Evolutionary conservation across 2,329 filamentous ascomycete genomes (phyloP).

Genomic region (Fusarium udum): DNA sequence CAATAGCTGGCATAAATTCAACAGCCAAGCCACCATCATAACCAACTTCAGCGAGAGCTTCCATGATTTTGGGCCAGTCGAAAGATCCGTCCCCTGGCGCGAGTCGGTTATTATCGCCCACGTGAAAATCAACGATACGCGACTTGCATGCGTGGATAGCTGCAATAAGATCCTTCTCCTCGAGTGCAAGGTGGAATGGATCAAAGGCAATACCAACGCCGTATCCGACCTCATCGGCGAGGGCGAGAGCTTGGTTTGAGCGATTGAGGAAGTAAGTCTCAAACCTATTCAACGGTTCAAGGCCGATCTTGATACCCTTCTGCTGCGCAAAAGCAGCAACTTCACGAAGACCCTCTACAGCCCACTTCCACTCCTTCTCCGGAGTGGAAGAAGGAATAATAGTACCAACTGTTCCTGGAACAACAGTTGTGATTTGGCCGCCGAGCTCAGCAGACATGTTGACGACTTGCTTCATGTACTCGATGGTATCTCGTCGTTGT

Average conservation of each 20-base stretch:
- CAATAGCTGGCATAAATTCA: constrained; percentile 36
- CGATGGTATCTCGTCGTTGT: constrained; percentile 15
- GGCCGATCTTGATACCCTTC: constrained; percentile 20
- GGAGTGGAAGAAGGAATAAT: constrained; percentile 20
- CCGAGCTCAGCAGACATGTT: constrained; percentile 23
- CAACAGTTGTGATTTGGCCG: constrained; percentile 14
- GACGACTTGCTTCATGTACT: constrained; percentile 34
- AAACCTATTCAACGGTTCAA: constrained; percentile 36
- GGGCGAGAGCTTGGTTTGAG: constrained; percentile 28
- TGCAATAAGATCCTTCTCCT: constrained; percentile 24
- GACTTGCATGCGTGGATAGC: constrained; percentile 15
- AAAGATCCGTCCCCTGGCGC: constrained; percentile 29
- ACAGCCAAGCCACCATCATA: constrained; percentile 27
- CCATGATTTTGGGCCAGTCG: constrained; percentile 28
- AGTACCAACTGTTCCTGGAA: constrained; percentile 27
- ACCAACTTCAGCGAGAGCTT: neutral
- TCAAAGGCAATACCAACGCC: constrained; percentile 27
- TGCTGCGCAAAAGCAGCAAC: constrained; percentile 18
- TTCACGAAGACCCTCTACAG: constrained; percentile 23
- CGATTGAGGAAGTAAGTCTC: constrained; percentile 39
- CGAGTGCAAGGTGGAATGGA: constrained; percentile 29
- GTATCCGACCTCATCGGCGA: constrained; percentile 29
- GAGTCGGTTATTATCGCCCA: constrained; percentile 27
- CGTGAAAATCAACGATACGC: constrained; percentile 32
- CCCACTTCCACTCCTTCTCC: constrained; percentile 33